Evolutionary conservation across 495 filamentous ascomycete species (phyloP), one percentile per base, ranked within the genome.

Genomic region (Penicillium crystallinum): DNA sequence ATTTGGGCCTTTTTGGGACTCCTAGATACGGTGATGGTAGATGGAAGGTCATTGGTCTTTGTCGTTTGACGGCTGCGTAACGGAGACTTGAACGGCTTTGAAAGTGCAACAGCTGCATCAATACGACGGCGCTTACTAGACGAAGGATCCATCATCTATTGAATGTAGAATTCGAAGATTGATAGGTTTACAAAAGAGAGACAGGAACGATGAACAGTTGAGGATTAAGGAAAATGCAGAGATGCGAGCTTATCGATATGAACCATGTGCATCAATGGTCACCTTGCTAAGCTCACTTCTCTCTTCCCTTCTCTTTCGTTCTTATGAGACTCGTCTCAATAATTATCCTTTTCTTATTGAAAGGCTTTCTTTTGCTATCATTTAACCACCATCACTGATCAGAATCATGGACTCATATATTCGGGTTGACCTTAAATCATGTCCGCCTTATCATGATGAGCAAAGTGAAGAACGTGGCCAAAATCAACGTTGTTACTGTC

Each of bases 31-130:
- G 44, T 30, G 25, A 51, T 34, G 6, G 57, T 53, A 18, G 52
- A 40, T 22, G 56, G 31, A 7, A 25, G 46, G 2, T 42, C 6
- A 9, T 52, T 19, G 3, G 30, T 23, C 17, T n/a, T 55, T 41
- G 55, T 45, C 15, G 57, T 49, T 14, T 27, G 48, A 42, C 59
- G 68, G 54, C 57, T 72, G 54, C 67, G 77, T 38, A 87, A 69
- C 7, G 85, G 85, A 4, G 84, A 86, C 62, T 81, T 83, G 76
- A 89, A 89, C 4, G 85, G 85, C 54, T 82, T 82, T 41, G 75
- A 73, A 6, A 89, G 76, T 2, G 77, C 70, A 6, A 71, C 64
- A 18, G 74, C 54, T 25, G 76, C 73, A 27, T 80, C 69, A 33
- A 84, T 64, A 52, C 81, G 79, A 46, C 83, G 80, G 9, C 80